Conservation (phyloP, 495 filamentous ascomycete species). For the Aspergillus wentii region DNA sequence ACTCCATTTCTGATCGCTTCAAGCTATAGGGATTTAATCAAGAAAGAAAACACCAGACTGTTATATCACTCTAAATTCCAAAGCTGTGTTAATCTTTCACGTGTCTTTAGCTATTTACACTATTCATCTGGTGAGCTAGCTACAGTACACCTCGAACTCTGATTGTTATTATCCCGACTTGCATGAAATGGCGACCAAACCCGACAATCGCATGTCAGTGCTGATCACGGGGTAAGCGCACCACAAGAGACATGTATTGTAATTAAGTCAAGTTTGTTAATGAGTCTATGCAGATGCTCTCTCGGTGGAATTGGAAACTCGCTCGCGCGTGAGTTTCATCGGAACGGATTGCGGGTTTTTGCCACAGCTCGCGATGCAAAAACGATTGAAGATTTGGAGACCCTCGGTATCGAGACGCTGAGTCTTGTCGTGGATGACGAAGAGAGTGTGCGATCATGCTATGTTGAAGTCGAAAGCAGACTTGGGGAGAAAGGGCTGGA, state of each 20-base stretch:
- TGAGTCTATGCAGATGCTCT: slow-evolving; percentile 33
- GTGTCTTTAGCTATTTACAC: too few species aligned
- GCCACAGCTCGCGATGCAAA: slow-evolving; percentile 51
- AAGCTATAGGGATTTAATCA: too few species aligned
- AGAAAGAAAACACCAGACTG: too few species aligned
- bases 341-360: slow-evolving; percentile 47
- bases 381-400: slow-evolving; percentile 40
- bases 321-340: slow-evolving; percentile 51
- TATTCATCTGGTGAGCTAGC: too few species aligned
- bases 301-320: slow-evolving; percentile 57
- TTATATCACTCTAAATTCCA: too few species aligned
- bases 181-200: slow-evolving; percentile 21
- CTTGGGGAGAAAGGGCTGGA: slow-evolving; percentile 46
- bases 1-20: too few species aligned
- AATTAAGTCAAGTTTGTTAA: neutral
- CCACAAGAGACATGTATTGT: neutral
- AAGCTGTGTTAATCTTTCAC: too few species aligned
- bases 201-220: slow-evolving; percentile 36
- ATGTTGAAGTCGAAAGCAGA: slow-evolving; percentile 33
- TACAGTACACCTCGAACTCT: too few species aligned
- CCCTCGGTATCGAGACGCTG: slow-evolving; percentile 49
- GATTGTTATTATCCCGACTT: too few species aligned
- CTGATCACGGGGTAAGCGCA: slow-evolving; percentile 41
- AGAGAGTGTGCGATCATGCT: slow-evolving; percentile 41
- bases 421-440: slow-evolving; percentile 46